Evolutionary conservation across 176 grass and related monocot genomes (phyloP), one percentile per base, ranked within the genome.

Genomic region (Oryza punctata): DNA sequence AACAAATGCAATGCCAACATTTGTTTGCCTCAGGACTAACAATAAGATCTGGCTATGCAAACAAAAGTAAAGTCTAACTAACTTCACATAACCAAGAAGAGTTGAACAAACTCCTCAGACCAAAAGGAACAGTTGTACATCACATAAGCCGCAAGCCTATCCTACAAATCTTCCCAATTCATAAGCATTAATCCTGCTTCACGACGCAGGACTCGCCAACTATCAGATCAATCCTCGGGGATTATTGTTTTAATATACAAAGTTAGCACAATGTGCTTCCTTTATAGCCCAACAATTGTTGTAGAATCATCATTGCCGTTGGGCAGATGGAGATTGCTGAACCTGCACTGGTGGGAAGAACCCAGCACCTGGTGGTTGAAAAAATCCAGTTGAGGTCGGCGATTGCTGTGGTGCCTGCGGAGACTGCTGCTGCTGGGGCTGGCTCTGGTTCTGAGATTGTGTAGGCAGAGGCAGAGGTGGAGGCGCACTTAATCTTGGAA

Each of bases 341-440:
- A 90, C 28, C 86, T 92, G 96, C 63, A 88, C 78, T 4, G 86
- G 87, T 1, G 89, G 80, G 30, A 93, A 96, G 81, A 96, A 99
- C 30, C 87, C 91, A 61, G 77, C 63, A 24, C 91, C 81, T 32
- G 93, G 69, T 45, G 91, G 52, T 16, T 82, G 90, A 70, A 94
- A 95, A 70, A 96, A 99, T n/a, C 87, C 93, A 43, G 85, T 16
- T 63, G 92, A 78, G 52, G 76, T 83, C 18, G 82, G 72, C 57
- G 90, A 91, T 75, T 83, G 84, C 75, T 87, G 88, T 15, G 84
- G 68, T 75, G 87, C 81, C 78, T 91, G 93, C 4, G 63, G 61
- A 78, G 81, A 82, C 66, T 88, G 93, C 65, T 93, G 94, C 70
- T 94, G 94, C 49, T 94, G 94, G 30, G 84, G 67, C 69, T 92